Evolutionary conservation across 805 yeast species (phyloP).

Genomic region (Kluyveromyces nonfermentans): DNA sequence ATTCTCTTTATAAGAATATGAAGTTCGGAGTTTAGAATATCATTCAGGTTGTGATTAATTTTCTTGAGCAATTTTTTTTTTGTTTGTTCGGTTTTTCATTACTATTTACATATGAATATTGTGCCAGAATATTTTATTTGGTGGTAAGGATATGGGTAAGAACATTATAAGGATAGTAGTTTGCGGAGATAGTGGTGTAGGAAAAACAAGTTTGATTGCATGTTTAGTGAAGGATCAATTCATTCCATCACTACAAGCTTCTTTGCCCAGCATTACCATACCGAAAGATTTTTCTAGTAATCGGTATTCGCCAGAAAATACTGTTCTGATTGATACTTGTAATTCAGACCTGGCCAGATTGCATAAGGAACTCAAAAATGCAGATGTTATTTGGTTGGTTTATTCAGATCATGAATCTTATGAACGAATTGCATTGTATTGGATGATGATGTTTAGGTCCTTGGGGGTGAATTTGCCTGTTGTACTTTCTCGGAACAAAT

Average conservation of each 20-base stretch:
- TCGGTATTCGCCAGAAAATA: slow-evolving; percentile 50
- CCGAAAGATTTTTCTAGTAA: slow-evolving; percentile 61
- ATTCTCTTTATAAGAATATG: too few relatives aligned
- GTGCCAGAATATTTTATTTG: not conserved
- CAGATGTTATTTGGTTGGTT: slow-evolving; percentile 91
- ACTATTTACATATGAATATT: not conserved
- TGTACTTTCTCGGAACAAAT: slow-evolving; percentile 80
- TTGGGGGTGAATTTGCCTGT: slow-evolving; percentile 91
- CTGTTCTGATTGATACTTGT: slow-evolving; percentile 73
- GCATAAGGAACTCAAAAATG: slow-evolving; percentile 66
- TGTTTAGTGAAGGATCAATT: slow-evolving; percentile 75
- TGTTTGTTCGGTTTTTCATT: too few relatives aligned
- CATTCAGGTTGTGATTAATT: too few relatives aligned
- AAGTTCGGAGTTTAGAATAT: too few relatives aligned
- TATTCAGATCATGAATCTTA: slow-evolving; percentile 92
- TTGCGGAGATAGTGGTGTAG: slow-evolving; percentile 88
- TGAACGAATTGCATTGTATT: slow-evolving; percentile 81
- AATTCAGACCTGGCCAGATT: slow-evolving; percentile 52
- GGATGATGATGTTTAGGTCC: slow-evolving; percentile 91
- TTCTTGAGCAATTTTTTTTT: too few relatives aligned
- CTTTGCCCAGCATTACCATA: slow-evolving; percentile 75
- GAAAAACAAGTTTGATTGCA: slow-evolving; percentile 71
- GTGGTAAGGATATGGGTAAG: slow-evolving; percentile 25
- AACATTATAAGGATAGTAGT: slow-evolving; percentile 71
- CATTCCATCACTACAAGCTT: slow-evolving; percentile 66